Percentiles rank a stretch among this genome's conserved stretches.
Evolutionary conservation across 2,329 filamentous ascomycete genomes (phyloP).

Genomic region (Aureobasidium leucospermi): DNA sequence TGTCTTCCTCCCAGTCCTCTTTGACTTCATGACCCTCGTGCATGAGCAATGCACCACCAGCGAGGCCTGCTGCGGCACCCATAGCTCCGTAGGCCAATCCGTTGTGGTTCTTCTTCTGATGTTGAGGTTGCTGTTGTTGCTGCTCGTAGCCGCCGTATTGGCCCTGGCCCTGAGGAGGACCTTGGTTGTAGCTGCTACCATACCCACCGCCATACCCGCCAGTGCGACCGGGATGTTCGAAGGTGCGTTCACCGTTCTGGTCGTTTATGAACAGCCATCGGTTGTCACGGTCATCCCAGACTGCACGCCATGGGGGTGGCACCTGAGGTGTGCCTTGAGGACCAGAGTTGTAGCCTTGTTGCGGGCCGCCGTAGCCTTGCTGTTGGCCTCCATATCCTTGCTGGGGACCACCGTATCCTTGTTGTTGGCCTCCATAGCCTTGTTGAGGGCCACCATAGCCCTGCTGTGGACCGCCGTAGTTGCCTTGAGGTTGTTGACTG

Average conservation of each 20-base stretch:
- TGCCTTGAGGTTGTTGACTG: constrained; percentile 7
- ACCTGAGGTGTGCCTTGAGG: constrained; percentile 22
- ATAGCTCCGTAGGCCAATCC: constrained; percentile 32
- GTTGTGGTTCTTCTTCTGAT: constrained; percentile 19
- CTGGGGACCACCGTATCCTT: constrained; percentile 17
- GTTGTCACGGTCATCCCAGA: constrained; percentile 34
- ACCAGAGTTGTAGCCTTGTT: constrained; percentile 10
- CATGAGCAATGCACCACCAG: constrained; percentile 38
- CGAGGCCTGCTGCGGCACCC: constrained; percentile 35
- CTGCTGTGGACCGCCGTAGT: constrained; percentile 17
- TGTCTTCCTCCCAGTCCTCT: constrained; percentile 23
- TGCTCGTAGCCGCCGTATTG: constrained; percentile 14
- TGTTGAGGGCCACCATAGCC: constrained; percentile 1
- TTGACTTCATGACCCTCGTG: constrained; percentile 38
- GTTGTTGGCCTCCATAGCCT: constrained; percentile 16
- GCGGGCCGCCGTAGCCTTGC: background rate
- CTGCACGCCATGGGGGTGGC: constrained; percentile 38
- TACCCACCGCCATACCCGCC: constrained; percentile 17
- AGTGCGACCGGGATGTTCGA: constrained; percentile 27
- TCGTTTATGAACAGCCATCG: constrained; percentile 42
- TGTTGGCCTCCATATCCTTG: constrained; percentile 7
- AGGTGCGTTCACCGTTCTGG: constrained; percentile 38
- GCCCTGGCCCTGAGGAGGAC: constrained; percentile 16
- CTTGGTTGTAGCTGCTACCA: constrained; percentile 16
- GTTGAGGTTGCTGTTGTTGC: background rate